Percentiles rank a stretch among this genome's conserved stretches.
Evolutionary conservation across 1,139 yeast species (phyloP).

Genomic region (Blastobotrys capitulatus): DNA sequence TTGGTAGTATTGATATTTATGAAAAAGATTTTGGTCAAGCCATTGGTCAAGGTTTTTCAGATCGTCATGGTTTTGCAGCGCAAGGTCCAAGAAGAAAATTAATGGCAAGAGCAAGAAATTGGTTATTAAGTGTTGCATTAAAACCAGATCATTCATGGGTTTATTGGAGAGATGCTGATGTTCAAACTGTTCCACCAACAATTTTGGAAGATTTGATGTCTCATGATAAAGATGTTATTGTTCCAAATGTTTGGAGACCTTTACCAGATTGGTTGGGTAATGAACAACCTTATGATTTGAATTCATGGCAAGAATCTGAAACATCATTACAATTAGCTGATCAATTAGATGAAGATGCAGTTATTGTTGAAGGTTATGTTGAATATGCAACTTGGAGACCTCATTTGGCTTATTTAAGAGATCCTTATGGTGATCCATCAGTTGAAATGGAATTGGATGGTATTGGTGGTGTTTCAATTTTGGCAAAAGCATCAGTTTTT

Average conservation of each 20-base stretch:
- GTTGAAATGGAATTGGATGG: slow-evolving; percentile 87
- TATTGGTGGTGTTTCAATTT: slow-evolving; percentile 83
- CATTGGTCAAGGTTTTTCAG: slow-evolving; percentile 78
- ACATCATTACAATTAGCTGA: slow-evolving; percentile 78
- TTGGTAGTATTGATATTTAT: slow-evolving; percentile 52
- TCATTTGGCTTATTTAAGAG: slow-evolving; percentile 80
- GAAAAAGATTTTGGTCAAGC: slow-evolving; percentile 63
- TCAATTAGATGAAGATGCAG: slow-evolving; percentile 75
- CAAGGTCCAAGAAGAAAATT: slow-evolving; percentile 69
- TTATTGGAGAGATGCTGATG: slow-evolving; percentile 76
- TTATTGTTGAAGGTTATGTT: slow-evolving; percentile 87
- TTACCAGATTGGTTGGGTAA: slow-evolving; percentile 84
- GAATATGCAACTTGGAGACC: slow-evolving; percentile 94
- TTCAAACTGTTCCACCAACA: slow-evolving; percentile 56
- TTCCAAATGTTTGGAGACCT: slow-evolving; percentile 92
- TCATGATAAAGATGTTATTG: slow-evolving; percentile 61
- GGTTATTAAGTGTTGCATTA: slow-evolving; percentile 58
- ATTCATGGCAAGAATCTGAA: slow-evolving; percentile 86
- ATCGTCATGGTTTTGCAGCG: slow-evolving; percentile 68
- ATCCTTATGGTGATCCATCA: slow-evolving; percentile 80
- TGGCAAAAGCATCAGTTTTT: slow-evolving; percentile 75
- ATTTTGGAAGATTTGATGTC: slow-evolving; percentile 61
- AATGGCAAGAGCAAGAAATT: slow-evolving; percentile 70
- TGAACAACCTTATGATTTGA: slow-evolving; percentile 85
- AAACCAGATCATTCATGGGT: slow-evolving; percentile 72